Percentiles rank a stretch among this genome's conserved stretches.
Conservation (phyloP, 139 green algal genomes). For the Nannochloris sp. region DNA sequence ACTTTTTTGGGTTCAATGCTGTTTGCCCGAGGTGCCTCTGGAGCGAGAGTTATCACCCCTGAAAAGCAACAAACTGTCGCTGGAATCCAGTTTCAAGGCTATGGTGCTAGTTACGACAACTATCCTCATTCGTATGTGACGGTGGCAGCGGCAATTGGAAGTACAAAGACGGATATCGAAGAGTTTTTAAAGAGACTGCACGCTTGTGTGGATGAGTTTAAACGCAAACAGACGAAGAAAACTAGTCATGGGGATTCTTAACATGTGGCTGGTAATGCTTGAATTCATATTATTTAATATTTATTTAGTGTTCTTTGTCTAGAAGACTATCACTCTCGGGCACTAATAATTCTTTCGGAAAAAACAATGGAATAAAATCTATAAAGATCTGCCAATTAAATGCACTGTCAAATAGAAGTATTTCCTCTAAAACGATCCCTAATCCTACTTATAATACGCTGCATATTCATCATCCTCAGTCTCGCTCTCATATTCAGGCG, state of each 20-base stretch:
- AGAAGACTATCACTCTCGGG: no score
- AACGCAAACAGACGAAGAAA: neutral
- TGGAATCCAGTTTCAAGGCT: slow-evolving; percentile 64
- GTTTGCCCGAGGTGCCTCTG: slow-evolving; percentile 67
- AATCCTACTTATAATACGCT: slow-evolving; percentile 19
- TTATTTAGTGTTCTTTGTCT: no score
- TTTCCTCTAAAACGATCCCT: no score
- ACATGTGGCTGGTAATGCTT: neutral
- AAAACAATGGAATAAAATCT: neutral
- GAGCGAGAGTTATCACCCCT: slow-evolving; percentile 63
- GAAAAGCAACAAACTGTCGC: slow-evolving; percentile 54
- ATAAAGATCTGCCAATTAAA: no score
- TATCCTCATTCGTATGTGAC: slow-evolving; percentile 82
- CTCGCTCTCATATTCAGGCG: neutral
- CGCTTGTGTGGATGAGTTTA: slow-evolving; percentile 16
- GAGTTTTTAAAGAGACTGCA: slow-evolving; percentile 53
- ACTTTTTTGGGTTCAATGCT: slow-evolving; percentile 79
- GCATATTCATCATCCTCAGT: slow-evolving; percentile 30
- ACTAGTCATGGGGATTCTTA: neutral
- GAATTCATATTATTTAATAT: neutral
- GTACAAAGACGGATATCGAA: slow-evolving; percentile 53
- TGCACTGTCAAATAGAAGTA: no score
- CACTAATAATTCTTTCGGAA: neutral
- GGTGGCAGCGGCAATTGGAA: slow-evolving; percentile 76
- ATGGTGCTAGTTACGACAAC: slow-evolving; percentile 55